A percentile compares a stretch with the other conserved stretches of the same genome.
Conservation (phyloP, 768 basidiomycete genomes). For the Leccinum uliginosum region DNA sequence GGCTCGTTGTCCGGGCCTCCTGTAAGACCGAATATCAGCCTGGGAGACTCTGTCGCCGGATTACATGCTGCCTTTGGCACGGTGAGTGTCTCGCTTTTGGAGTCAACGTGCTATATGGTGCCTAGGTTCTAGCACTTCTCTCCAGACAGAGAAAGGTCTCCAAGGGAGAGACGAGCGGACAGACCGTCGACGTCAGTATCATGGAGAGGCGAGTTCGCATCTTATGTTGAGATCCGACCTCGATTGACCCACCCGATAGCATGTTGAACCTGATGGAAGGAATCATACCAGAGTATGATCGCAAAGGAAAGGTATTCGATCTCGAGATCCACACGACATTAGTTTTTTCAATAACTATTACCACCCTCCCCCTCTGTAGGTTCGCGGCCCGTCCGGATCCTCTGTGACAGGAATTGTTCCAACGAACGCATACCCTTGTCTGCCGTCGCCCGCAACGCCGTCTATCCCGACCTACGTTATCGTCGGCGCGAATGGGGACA, state of each 20-base stretch:
- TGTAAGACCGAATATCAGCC: slow-evolving; percentile 65
- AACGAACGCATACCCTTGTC: slow-evolving; percentile 70
- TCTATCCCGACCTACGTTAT: slow-evolving; percentile 52
- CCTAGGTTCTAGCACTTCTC: slow-evolving; percentile 58
- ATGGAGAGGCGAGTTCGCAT: slow-evolving; percentile 50
- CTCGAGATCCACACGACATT: background rate
- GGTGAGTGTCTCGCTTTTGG: slow-evolving; percentile 31
- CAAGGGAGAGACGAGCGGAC: slow-evolving; percentile 34
- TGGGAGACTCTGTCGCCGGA: slow-evolving; percentile 70
- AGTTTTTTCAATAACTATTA: background rate
- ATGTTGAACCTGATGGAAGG: slow-evolving; percentile 79
- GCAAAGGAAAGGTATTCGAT: slow-evolving; percentile 55
- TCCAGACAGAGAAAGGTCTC: slow-evolving; percentile 35
- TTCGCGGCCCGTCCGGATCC: slow-evolving; percentile 69
- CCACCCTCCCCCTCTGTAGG: slow-evolving; percentile 30
- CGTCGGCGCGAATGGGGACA: slow-evolving; percentile 70
- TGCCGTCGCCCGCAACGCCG: slow-evolving; percentile 39
- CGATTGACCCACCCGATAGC: slow-evolving; percentile 29
- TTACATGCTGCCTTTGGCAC: slow-evolving; percentile 73
- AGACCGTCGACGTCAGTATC: slow-evolving; percentile 72
- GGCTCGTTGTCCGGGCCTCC: slow-evolving; percentile 57
- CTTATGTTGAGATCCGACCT: background rate
- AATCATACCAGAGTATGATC: slow-evolving; percentile 70
- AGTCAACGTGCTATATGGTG: background rate
- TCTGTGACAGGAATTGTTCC: slow-evolving; percentile 74